phyloP scores from a whole-genome alignment of 2,329 filamentous ascomycete species.

The Grosmannia serpens region DNA sequence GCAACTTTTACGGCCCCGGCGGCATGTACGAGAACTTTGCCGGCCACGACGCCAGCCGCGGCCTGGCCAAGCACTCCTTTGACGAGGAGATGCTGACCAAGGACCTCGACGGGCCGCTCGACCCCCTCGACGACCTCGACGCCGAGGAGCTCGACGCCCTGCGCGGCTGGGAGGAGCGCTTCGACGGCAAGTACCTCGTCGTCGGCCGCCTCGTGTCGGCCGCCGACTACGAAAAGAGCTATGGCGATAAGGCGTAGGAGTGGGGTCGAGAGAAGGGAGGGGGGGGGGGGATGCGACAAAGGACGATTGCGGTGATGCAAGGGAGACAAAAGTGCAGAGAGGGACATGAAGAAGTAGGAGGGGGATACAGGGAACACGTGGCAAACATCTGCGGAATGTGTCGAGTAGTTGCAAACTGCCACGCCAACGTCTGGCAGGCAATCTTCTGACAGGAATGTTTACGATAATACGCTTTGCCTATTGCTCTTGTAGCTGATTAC shows the following conservation, averaged over 20 bases:
- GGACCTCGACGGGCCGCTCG: constrained; percentile 73
- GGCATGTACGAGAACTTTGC: constrained; percentile 96
- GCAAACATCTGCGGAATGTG: too few relatives aligned
- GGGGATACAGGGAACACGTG: too few relatives aligned
- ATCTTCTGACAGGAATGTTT: too few relatives aligned
- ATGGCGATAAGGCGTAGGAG: not conserved
- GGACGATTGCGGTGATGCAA: too few relatives aligned
- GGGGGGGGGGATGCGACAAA: not conserved
- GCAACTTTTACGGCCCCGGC: constrained; percentile 92
- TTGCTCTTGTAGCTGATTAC: not conserved
- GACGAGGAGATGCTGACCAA: constrained; percentile 91
- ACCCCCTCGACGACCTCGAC: constrained; percentile 61
- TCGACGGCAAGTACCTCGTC: constrained; percentile 88
- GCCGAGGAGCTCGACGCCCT: constrained; percentile 71
- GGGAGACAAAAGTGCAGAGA: not conserved
- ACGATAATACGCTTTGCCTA: too few relatives aligned
- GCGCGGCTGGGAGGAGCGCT: constrained; percentile 86
- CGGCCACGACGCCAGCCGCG: constrained; percentile 78
- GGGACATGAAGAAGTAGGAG: too few relatives aligned
- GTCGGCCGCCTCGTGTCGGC: constrained; percentile 69
- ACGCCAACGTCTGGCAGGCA: too few relatives aligned
- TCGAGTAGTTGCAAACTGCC: too few relatives aligned
- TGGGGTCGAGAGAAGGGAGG: not conserved
- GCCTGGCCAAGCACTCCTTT: constrained; percentile 83
- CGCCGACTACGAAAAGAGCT: constrained; percentile 21